These are phyloP conservation scores for Ajuga reptans DNA, from an alignment of 305 asterid species.

Conservation along the genomic window DNA sequence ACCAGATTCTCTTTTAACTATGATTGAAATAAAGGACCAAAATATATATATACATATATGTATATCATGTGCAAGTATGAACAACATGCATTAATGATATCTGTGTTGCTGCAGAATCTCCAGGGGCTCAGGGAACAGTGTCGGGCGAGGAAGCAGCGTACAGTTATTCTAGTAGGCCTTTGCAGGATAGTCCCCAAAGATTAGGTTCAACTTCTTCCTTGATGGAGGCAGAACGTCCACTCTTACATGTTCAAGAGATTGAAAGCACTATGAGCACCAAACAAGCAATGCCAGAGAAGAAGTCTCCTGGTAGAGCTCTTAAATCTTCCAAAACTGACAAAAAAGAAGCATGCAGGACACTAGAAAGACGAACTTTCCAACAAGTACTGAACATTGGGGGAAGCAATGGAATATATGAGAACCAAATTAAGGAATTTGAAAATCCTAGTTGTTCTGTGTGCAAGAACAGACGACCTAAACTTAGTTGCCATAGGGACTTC, in stretches of 20 bases:
- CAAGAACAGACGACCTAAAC: constrained; percentile 42
- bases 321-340: background rate
- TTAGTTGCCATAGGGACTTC: constrained; percentile 38
- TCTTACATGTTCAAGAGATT: constrained; percentile 4
- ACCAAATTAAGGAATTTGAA: constrained; percentile 20
- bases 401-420: background rate
- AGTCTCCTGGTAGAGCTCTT: background rate
- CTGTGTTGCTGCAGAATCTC: constrained; percentile 22
- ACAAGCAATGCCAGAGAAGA: background rate
- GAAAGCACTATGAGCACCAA: background rate
- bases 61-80: too few species aligned
- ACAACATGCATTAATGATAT: background rate
- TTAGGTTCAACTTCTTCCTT: constrained; percentile 19
- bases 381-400: background rate
- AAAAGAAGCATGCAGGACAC: background rate
- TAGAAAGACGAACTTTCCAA: background rate
- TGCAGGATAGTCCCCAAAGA: background rate
- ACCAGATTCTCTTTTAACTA: too few species aligned
- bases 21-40: too few species aligned
- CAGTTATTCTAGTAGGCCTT: background rate
- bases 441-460: constrained; percentile 48
- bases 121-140: constrained; percentile 12
- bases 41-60: too few species aligned
- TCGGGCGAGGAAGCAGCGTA: constrained; percentile 17
- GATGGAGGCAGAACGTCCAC: background rate